Percentiles rank a stretch among this genome's conserved stretches.
phyloP scores from a whole-genome alignment of 2,329 filamentous ascomycete species.

The Didymella keratinophila region DNA sequence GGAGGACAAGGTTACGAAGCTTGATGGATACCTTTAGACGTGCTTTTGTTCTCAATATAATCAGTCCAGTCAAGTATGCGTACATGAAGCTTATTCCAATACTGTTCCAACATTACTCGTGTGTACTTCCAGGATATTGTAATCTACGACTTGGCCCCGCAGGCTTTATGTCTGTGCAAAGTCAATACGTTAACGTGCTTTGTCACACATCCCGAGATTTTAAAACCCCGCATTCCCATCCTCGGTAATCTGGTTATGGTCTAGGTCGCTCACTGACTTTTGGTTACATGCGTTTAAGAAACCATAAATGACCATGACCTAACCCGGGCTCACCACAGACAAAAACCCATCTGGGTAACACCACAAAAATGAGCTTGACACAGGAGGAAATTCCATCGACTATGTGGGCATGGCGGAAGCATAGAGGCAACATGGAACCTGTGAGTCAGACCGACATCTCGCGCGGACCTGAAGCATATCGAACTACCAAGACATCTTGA shows the following conservation, averaged over 20 bases:
- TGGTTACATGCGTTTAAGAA: not conserved
- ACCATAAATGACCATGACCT: not conserved
- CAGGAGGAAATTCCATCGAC: constrained; percentile 17
- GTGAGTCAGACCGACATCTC: constrained; percentile 16
- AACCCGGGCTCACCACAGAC: not conserved
- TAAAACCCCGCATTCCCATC: not conserved
- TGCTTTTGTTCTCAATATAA: not conserved
- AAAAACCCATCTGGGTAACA: not conserved
- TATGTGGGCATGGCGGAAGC: constrained; percentile 35
- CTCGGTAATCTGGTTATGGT: not conserved
- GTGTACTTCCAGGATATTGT: not conserved
- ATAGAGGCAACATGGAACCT: constrained; percentile 31
- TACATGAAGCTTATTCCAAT: not conserved
- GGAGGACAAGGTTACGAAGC: constrained; percentile 7
- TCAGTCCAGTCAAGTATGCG: not conserved
- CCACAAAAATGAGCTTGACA: not conserved
- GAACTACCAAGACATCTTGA: not conserved
- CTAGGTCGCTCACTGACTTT: not conserved
- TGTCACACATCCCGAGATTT: not conserved
- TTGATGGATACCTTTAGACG: constrained; percentile 6
- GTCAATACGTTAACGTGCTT: not conserved
- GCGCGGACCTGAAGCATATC: not conserved
- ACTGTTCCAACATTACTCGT: not conserved
- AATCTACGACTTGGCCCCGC: too few relatives aligned
- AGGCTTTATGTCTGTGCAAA: not conserved